A percentile compares a stretch with the other conserved stretches of the same genome.
phyloP scores from a whole-genome alignment of 495 filamentous ascomycete genomes.

The Antarctomyces pellizariae region DNA sequence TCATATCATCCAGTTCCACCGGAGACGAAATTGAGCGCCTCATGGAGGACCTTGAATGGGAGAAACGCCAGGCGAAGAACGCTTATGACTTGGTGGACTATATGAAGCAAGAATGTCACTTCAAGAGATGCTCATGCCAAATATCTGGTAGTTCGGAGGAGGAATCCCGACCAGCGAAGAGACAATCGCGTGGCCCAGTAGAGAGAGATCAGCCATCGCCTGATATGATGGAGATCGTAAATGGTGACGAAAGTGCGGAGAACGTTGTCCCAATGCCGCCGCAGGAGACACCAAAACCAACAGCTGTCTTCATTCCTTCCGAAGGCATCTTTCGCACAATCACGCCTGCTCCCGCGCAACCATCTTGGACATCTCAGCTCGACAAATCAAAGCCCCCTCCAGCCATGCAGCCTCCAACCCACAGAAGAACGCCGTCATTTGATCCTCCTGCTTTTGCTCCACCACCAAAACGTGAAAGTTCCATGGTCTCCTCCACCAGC shows the following conservation, averaged over 20 bases:
- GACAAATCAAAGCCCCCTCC: no score
- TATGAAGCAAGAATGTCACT: conserved; percentile 54
- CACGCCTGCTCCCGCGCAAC: conserved; percentile 8
- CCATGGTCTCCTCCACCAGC: no score
- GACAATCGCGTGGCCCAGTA: no score
- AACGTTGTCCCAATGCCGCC: conserved; percentile 31
- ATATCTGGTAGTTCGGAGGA: no score
- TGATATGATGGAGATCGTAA: background rate
- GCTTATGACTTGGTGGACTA: conserved; percentile 60
- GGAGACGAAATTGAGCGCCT: conserved; percentile 33
- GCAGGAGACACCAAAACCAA: conserved; percentile 4
- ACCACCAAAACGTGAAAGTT: no score
- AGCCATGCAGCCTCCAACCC: conserved; percentile 4
- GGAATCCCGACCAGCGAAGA: no score
- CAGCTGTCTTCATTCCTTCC: conserved; percentile 22
- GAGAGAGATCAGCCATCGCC: no score
- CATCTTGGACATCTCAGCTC: conserved; percentile 10
- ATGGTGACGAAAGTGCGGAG: no score
- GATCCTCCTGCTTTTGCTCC: no score
- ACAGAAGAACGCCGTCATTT: no score
- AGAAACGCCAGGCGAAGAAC: conserved; percentile 37
- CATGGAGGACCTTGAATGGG: conserved; percentile 34
- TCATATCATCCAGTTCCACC: conserved; percentile 19
- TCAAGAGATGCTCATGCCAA: conserved; percentile 3
- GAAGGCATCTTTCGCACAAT: conserved; percentile 29